A percentile compares a stretch with the other conserved stretches of the same genome.
phyloP scores from a whole-genome alignment of 108 stramenopile species.

The Pseudonitzschia delicatissima region DNA sequence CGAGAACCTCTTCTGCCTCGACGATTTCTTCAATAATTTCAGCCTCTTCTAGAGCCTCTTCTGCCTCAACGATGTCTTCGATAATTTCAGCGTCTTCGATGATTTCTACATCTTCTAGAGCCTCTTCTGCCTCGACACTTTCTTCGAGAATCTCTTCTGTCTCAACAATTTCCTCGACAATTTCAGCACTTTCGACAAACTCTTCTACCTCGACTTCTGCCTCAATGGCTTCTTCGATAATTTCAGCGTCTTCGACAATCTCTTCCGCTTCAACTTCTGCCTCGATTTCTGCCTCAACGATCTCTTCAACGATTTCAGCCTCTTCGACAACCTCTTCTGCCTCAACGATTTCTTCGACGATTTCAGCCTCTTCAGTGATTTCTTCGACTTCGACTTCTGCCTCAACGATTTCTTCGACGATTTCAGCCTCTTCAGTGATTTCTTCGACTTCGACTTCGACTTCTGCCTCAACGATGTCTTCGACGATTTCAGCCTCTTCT shows the following conservation, averaged over 20 bases:
- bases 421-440: not conserved
- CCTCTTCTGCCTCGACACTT: not conserved
- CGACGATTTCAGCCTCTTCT: not conserved
- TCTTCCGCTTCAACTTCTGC: not conserved
- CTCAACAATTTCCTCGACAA: not conserved
- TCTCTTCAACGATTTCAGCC: too few species aligned
- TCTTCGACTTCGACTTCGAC: conserved; percentile 5
- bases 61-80: not conserved
- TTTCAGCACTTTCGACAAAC: not conserved
- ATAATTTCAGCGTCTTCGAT: not conserved
- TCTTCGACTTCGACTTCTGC: not conserved
- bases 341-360: not conserved
- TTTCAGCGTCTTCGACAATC: not conserved
- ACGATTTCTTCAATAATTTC: not conserved
- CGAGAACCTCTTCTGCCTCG: not conserved
- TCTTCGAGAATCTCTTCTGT: not conserved
- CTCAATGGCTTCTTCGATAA: not conserved
- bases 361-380: too few species aligned
- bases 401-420: too few species aligned
- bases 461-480: not conserved
- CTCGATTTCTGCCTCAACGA: not conserved
- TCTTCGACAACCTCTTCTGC: not conserved
- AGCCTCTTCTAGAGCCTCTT: not conserved
- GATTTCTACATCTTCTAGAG: not conserved
- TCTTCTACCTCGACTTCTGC: not conserved